Conservation (phyloP, 1,284 basidiomycete genomes). For the Cryptococcus wingfieldii region DNA sequence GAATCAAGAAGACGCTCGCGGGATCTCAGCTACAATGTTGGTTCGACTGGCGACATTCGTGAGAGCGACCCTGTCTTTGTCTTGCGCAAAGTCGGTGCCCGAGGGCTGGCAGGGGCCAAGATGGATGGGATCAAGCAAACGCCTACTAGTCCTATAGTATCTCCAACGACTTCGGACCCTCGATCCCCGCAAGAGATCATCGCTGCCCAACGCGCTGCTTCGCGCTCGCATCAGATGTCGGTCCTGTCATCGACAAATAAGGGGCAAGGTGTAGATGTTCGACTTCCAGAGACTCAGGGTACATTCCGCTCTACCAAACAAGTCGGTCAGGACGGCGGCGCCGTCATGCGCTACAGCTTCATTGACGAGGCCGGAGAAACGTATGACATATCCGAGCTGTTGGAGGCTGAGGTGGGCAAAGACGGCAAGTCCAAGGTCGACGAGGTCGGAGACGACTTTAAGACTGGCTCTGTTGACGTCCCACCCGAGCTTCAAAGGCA, state of each 20-base stretch:
- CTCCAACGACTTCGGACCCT: constrained; percentile 30
- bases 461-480: constrained; percentile 3
- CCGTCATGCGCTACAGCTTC: constrained; percentile 83
- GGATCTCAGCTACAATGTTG: constrained; percentile 70
- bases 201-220: constrained; percentile 80
- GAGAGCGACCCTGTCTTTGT: constrained; percentile 83
- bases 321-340: constrained; percentile 53
- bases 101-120: constrained; percentile 7
- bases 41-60: constrained; percentile 67
- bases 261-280: constrained; percentile 77
- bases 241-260: constrained; percentile 77
- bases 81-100: constrained; percentile 61
- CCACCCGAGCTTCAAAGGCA: constrained; percentile 24
- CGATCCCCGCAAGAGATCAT: constrained; percentile 79
- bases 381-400: constrained; percentile 84
- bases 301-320: constrained; percentile 74
- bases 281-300: constrained; percentile 68
- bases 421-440: constrained; percentile 20
- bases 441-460: constrained; percentile 1
- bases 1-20: constrained; percentile 79
- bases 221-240: constrained; percentile 76
- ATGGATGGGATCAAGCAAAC: constrained; percentile 10
- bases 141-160: constrained; percentile 3
- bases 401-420: constrained; percentile 75
- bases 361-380: constrained; percentile 79